Conservation (phyloP, 768 basidiomycete species). For the Mycena sanguinolenta region DNA sequence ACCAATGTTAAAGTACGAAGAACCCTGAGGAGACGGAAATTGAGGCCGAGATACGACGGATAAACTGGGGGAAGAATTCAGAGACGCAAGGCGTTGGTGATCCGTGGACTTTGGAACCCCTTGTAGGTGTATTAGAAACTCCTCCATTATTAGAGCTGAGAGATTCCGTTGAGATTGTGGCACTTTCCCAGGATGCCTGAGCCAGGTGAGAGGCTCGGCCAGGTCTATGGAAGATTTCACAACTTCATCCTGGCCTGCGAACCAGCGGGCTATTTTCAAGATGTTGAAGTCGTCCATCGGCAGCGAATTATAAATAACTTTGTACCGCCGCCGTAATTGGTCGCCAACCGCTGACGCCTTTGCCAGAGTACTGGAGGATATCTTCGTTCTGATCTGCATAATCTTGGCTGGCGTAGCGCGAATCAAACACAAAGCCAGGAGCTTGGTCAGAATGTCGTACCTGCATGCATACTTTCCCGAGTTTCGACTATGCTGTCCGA, state of each 20-base stretch:
- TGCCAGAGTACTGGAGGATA: constrained; percentile 66
- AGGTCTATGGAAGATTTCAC: constrained; percentile 68
- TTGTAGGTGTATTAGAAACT: constrained; percentile 58
- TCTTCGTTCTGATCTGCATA: constrained; percentile 61
- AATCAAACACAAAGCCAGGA: background rate
- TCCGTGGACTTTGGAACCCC: constrained; percentile 11
- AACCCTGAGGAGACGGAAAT: constrained; percentile 41
- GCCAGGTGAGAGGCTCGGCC: constrained; percentile 80
- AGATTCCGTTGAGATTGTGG: constrained; percentile 64
- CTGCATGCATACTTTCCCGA: constrained; percentile 69
- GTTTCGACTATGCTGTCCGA: constrained; percentile 66
- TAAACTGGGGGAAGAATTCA: constrained; percentile 37
- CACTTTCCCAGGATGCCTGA: constrained; percentile 72
- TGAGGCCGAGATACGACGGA: constrained; percentile 39
- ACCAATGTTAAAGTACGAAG: constrained; percentile 55
- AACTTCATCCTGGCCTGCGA: constrained; percentile 61
- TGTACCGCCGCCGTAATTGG: constrained; percentile 77
- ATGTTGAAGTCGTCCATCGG: constrained; percentile 57
- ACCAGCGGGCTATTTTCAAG: constrained; percentile 71
- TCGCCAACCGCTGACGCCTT: constrained; percentile 76
- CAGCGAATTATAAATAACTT: constrained; percentile 59
- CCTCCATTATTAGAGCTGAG: constrained; percentile 78
- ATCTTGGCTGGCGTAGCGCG: constrained; percentile 60
- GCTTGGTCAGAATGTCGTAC: constrained; percentile 50
- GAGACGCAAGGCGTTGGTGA: constrained; percentile 25